A percentile compares a stretch with the other conserved stretches of the same genome.
Evolutionary conservation across 495 filamentous ascomycete species (phyloP).

Genomic region (Lasiosphaeria miniovina): DNA sequence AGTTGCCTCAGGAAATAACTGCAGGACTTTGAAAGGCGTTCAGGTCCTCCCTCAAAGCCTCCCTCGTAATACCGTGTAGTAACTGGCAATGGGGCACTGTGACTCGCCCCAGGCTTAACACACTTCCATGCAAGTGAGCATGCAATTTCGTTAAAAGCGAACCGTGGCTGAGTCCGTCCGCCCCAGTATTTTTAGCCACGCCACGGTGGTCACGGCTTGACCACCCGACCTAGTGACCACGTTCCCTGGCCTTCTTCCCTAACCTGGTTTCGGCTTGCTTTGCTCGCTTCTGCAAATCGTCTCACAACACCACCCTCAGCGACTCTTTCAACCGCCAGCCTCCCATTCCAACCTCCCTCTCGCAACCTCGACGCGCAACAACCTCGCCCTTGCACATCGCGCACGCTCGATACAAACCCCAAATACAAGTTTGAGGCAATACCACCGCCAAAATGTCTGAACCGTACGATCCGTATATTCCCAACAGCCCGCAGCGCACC

Average conservation of each 20-base stretch:
- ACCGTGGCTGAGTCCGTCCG: background rate
- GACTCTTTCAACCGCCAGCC: constrained; percentile 21
- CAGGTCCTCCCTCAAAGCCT: background rate
- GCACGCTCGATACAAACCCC: constrained; percentile 6
- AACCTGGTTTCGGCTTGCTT: constrained; percentile 26
- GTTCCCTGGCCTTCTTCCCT: constrained; percentile 22
- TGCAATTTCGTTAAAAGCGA: constrained; percentile 1
- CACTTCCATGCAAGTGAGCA: background rate
- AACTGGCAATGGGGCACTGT: background rate
- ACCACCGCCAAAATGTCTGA: constrained; percentile 54
- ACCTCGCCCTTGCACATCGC: constrained; percentile 15
- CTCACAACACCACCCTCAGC: constrained; percentile 21
- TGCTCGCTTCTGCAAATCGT: constrained; percentile 30
- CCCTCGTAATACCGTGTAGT: background rate
- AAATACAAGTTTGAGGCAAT: constrained; percentile 3
- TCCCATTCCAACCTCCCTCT: constrained; percentile 19
- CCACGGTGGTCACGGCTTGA: too few species aligned
- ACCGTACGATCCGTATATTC: constrained; percentile 92
- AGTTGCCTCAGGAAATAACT: too few species aligned
- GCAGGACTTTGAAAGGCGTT: too few species aligned
- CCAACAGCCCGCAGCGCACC: constrained; percentile 47
- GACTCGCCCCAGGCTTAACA: background rate
- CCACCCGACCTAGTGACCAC: constrained; percentile 9
- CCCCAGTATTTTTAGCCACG: background rate
- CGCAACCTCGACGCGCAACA: constrained; percentile 14